These are phyloP conservation scores for Aspergillus flavus DNA, from an alignment of 2,329 filamentous ascomycete genomes.

Conservation along the genomic window DNA sequence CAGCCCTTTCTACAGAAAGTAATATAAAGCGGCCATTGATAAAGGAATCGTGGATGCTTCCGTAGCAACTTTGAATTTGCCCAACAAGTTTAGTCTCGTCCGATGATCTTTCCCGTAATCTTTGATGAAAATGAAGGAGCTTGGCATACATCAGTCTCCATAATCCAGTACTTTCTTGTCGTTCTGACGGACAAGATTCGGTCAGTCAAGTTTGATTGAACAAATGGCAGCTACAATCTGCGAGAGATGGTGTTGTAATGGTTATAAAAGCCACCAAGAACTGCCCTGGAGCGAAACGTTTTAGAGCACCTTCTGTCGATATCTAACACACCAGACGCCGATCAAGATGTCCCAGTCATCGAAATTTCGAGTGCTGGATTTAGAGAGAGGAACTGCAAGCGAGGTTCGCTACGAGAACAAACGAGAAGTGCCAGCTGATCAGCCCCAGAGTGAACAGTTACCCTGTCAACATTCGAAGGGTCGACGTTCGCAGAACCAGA, in stretches of 20 bases:
- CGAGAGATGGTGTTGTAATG: not conserved
- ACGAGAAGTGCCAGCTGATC: not conserved
- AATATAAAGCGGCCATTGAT: no score
- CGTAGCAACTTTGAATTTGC: not conserved
- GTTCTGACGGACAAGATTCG: fast-evolving
- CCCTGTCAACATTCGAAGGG: no score
- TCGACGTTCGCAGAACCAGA: not conserved
- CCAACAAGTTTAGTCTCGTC: not conserved
- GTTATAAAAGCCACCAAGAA: no score
- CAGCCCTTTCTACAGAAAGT: no score
- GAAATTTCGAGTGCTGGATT: not conserved
- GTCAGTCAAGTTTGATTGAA: not conserved
- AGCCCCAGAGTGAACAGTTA: not conserved
- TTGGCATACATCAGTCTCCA: not conserved
- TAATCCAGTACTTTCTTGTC: not conserved
- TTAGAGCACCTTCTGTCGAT: no score
- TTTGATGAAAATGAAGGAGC: not conserved
- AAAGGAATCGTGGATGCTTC: no score
- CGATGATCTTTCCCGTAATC: not conserved
- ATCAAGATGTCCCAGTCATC: not conserved
- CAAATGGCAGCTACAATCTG: not conserved
- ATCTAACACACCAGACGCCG: not conserved
- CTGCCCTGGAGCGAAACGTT: no score
- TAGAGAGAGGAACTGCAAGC: no score
- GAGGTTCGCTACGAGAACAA: not conserved